These are phyloP conservation scores for Pontederia crassipes DNA, from an alignment of 176 grass and related monocot genomes.

Conservation along the genomic window DNA sequence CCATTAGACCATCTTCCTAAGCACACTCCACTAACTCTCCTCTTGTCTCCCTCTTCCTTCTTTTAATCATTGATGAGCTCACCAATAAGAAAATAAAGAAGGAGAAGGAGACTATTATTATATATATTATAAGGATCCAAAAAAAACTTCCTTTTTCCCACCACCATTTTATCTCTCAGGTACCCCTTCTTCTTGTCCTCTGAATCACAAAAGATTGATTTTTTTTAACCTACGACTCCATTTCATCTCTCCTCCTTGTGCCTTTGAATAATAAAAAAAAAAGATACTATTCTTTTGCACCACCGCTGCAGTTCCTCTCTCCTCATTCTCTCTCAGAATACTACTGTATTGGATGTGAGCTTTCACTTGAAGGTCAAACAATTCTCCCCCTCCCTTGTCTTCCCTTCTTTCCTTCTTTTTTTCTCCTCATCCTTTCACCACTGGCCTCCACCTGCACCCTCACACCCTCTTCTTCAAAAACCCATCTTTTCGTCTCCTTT, in stretches of 20 bases:
- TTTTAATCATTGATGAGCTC: conserved; percentile 2
- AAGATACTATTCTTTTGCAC: too few species aligned
- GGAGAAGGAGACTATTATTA: conserved; percentile 10
- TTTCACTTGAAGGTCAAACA: neutral
- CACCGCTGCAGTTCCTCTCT: too few species aligned
- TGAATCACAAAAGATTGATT: too few species aligned
- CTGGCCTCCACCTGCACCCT: neutral
- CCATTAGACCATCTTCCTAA: neutral
- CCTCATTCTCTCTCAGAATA: neutral
- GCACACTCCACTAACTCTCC: neutral
- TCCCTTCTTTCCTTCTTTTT: neutral
- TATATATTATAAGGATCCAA: neutral
- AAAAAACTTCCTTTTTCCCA: neutral
- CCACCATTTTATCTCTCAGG: too few species aligned
- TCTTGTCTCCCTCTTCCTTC: neutral
- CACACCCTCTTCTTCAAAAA: conserved; percentile 12
- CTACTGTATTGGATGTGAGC: neutral
- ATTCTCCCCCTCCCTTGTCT: neutral
- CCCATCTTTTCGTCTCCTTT: conserved; percentile 18
- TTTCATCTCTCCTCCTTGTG: too few species aligned
- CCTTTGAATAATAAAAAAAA: too few species aligned
- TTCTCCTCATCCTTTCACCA: neutral
- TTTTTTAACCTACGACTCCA: too few species aligned
- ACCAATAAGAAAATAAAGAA: neutral
- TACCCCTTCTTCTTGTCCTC: too few species aligned